These are phyloP conservation scores for Cladosporium cucumerinum DNA, from an alignment of 2,329 filamentous ascomycete species.

Conservation along the genomic window DNA sequence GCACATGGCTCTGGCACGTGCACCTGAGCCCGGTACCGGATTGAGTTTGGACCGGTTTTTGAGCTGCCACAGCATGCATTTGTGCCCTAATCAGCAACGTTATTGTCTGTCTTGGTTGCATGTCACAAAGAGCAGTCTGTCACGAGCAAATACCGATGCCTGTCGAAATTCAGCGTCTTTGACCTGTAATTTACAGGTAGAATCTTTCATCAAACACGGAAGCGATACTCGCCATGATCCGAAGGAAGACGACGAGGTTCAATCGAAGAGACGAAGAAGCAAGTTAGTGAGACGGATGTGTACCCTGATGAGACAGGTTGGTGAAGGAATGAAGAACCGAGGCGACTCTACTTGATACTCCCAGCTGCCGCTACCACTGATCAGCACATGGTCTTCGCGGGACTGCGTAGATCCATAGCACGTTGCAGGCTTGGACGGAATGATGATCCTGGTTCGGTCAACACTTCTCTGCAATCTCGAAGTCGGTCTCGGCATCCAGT, in stretches of 20 bases:
- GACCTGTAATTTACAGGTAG: background rate
- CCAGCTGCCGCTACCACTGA: background rate
- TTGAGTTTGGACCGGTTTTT: background rate
- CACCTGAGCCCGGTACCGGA: background rate
- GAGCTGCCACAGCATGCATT: background rate
- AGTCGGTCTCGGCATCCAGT: background rate
- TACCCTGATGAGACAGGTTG: background rate
- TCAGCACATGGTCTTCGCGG: background rate
- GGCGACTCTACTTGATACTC: background rate
- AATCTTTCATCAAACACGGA: background rate
- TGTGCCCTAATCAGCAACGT: background rate
- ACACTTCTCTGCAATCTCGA: background rate
- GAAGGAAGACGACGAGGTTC: background rate
- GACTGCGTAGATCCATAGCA: background rate
- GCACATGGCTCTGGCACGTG: background rate
- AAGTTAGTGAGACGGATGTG: background rate
- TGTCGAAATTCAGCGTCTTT: background rate
- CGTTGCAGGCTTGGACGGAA: background rate
- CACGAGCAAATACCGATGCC: background rate
- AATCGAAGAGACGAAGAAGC: background rate
- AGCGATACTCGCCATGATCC: background rate
- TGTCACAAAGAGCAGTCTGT: background rate
- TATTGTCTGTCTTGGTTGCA: background rate
- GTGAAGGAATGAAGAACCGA: background rate
- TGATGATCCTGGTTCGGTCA: background rate